These are phyloP conservation scores for Osmanthus fragrans DNA, from an alignment of 257 asterid genomes.

Conservation along the genomic window DNA sequence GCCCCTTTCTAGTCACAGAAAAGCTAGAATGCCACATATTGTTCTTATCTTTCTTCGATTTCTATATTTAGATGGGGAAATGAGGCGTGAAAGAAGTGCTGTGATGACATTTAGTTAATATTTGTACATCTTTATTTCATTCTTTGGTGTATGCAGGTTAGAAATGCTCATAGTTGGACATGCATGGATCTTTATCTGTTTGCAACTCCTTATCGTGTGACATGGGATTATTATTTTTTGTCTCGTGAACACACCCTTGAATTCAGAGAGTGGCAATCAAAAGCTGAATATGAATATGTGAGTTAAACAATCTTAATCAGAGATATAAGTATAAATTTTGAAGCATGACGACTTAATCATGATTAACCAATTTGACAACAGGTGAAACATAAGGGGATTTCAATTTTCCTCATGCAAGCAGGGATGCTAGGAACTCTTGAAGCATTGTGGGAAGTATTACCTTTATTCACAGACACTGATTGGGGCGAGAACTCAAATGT, in stretches of 20 bases:
- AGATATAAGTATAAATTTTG: not conserved
- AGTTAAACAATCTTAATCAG: conserved; percentile 22
- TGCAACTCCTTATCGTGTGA: conserved; percentile 75
- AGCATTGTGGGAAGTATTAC: conserved; percentile 74
- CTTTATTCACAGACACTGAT: conserved; percentile 53
- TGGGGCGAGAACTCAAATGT: conserved; percentile 66
- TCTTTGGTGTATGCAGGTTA: conserved; percentile 44
- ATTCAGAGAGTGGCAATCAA: conserved; percentile 62
- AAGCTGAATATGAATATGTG: conserved; percentile 65
- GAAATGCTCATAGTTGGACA: conserved; percentile 69
- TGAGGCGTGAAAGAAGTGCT: not conserved
- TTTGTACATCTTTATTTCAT: not conserved
- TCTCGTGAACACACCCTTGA: conserved; percentile 81
- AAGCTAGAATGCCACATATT: not conserved
- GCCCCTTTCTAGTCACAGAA: not conserved
- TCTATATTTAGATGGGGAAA: not conserved
- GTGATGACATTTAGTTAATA: not conserved
- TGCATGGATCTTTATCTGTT: conserved; percentile 76
- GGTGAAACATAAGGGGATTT: conserved; percentile 60
- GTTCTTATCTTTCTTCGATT: not conserved
- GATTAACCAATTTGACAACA: conserved; percentile 20
- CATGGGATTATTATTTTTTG: conserved; percentile 70
- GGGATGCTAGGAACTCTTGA: conserved; percentile 66
- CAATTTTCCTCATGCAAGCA: conserved; percentile 73
- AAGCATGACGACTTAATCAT: not conserved